Base-by-base conservation (phyloP, 2,329 filamentous ascomycete species). In the Colletotrichum sp. region DNA sequence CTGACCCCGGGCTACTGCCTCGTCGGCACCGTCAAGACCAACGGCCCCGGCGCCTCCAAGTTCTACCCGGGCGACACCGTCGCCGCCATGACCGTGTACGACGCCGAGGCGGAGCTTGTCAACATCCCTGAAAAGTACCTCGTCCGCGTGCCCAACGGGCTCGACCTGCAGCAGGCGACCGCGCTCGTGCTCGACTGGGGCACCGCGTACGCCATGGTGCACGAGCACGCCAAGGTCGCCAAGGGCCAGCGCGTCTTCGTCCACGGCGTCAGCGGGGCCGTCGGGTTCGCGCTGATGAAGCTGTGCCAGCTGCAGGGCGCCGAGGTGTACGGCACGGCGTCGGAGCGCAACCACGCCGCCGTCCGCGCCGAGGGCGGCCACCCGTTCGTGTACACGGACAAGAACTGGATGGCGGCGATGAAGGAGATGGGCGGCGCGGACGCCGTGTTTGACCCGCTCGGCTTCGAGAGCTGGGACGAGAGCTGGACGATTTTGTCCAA, bases 391-490 rank as follows among this genome's bases (percentile, higher is more conserved):
- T 90, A 90, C 81, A 83, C 82, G 12, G 82, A 89, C 79, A 90
- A 90, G 80, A 78, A 85, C 62, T 90, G 88, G 89, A 88, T 89
- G 49, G 68, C 72, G 27, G 82, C 81, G 7, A 88, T 90, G 86
- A 84, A 86, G 62, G 81, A 78, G 8, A 78, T 87, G 9, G 88
- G 88, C 13, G 88, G 88, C 25, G 88, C 84, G 1, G 84, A 89
- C 69, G 85, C 84, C 25, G 86, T 89, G 25, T 89, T 87, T 63
- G 89, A 90, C 30, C 82, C 89, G 0, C 85, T 90, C 5, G 88
- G 88, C 52, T 89, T 87, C 77, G 87, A 89, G 76, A 88, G 87
- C 75, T 90, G 84, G 78, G 87, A 89, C 73, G 88, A 90, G 78
- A 87, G 86, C 13, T 90, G 84, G 82, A 81, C 82, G 5, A 88